These are phyloP conservation scores for Eutypa lata DNA, from an alignment of 2,329 filamentous ascomycete species.

Conservation along the genomic window DNA sequence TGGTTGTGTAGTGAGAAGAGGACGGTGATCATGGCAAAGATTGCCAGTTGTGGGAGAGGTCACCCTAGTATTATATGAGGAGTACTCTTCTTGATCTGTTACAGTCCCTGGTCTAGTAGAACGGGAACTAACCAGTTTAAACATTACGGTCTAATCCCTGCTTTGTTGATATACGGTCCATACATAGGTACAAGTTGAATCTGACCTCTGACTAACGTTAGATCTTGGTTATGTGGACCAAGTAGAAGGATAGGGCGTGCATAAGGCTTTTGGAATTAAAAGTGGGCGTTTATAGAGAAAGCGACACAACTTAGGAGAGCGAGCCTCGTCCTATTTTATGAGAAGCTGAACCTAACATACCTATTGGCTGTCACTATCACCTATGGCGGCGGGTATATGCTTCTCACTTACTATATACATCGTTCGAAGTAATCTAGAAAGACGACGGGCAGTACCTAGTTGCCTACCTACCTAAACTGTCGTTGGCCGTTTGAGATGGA, in stretches of 20 bases:
- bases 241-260: background rate
- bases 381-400: too few species aligned
- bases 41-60: constrained; percentile 9
- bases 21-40: constrained; percentile 22
- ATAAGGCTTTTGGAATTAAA: background rate
- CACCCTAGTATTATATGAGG: constrained; percentile 1
- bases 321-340: background rate
- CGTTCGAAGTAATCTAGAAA: too few species aligned
- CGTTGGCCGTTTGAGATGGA: background rate
- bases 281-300: background rate
- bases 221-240: background rate
- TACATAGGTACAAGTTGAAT: background rate
- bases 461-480: background rate
- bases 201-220: background rate
- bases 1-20: constrained; percentile 14
- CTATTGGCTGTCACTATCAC: too few species aligned
- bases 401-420: too few species aligned
- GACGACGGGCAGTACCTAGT: too few species aligned
- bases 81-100: background rate
- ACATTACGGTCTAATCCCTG: background rate
- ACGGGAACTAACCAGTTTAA: background rate
- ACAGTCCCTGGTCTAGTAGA: background rate
- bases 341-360: too few species aligned
- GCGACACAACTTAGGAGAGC: background rate
- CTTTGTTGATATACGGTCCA: background rate